phyloP scores from a whole-genome alignment of 169 alveolate species.

The Eimeria acervulina region DNA sequence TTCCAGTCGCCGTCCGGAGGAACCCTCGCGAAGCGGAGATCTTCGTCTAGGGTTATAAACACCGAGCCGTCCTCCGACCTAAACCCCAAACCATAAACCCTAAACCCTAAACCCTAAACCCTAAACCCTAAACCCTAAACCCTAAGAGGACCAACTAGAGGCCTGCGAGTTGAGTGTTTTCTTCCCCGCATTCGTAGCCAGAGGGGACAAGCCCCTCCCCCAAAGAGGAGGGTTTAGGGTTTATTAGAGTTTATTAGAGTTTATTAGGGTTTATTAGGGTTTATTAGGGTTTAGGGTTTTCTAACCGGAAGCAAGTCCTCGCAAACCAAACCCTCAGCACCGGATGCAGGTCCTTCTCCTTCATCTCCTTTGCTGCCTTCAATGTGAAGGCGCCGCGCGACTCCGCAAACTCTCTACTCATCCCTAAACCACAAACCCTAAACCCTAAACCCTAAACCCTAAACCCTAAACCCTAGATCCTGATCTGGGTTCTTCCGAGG shows the following conservation, averaged over 20 bases:
- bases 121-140: background rate
- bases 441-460: background rate
- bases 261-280: background rate
- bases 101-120: constrained; percentile 18
- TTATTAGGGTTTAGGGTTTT: constrained; percentile 6
- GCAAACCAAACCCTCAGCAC: constrained; percentile 28
- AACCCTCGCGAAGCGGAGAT: constrained; percentile 67
- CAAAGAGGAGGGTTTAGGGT: background rate
- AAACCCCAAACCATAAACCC: constrained; percentile 16
- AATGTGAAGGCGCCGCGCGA: background rate
- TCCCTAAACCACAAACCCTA: background rate
- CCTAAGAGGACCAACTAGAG: background rate
- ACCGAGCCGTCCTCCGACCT: constrained; percentile 64
- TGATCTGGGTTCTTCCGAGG: background rate
- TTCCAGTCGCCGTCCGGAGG: constrained; percentile 13
- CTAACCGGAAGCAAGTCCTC: constrained; percentile 30
- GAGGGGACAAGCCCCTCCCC: background rate
- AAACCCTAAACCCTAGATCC: background rate
- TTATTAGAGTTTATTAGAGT: no score
- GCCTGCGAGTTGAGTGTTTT: background rate
- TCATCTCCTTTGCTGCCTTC: background rate
- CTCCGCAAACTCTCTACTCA: background rate
- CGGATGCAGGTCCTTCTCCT: background rate
- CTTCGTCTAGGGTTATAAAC: constrained; percentile 68
- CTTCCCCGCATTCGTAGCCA: background rate